Conservation (phyloP, 345 rosid species). For the Camelina hispida region DNA sequence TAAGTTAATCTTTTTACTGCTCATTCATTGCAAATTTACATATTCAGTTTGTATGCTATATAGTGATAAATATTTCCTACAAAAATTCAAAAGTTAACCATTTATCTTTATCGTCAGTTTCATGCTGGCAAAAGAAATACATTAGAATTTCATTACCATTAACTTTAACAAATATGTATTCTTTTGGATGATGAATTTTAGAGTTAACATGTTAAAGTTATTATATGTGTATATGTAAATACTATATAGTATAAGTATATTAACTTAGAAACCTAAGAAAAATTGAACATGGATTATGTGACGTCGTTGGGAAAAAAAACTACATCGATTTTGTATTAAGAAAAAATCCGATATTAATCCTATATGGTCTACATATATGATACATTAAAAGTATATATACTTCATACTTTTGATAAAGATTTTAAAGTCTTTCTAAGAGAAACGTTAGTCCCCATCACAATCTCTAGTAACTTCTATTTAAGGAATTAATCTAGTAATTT, state of each 20-base stretch:
- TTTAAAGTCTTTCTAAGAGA: not conserved
- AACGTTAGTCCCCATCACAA: conserved; percentile 5
- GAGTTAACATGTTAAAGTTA: not conserved
- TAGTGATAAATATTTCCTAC: not conserved
- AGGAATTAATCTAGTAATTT: conserved; percentile 5
- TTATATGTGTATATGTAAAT: not conserved
- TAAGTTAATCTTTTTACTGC: not conserved
- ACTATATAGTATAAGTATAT: not conserved
- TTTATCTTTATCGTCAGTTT: conserved; percentile 7
- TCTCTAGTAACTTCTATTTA: not conserved
- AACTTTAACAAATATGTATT: conserved; percentile 3
- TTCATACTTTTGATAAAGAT: not conserved
- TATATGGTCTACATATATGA: not conserved
- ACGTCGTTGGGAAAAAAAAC: not conserved
- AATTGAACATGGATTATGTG: not conserved
- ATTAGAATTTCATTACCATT: not conserved
- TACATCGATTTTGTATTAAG: not conserved
- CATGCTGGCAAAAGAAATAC: not conserved
- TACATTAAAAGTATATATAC: not conserved
- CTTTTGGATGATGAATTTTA: not conserved
- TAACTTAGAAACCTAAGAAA: not conserved
- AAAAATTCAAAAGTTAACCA: not conserved
- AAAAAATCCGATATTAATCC: too few relatives aligned
- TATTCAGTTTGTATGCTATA: not conserved
- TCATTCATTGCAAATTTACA: not conserved